These are phyloP conservation scores for Inga leiocalycina DNA, from an alignment of 306 rosid genomes.

Conservation along the genomic window DNA sequence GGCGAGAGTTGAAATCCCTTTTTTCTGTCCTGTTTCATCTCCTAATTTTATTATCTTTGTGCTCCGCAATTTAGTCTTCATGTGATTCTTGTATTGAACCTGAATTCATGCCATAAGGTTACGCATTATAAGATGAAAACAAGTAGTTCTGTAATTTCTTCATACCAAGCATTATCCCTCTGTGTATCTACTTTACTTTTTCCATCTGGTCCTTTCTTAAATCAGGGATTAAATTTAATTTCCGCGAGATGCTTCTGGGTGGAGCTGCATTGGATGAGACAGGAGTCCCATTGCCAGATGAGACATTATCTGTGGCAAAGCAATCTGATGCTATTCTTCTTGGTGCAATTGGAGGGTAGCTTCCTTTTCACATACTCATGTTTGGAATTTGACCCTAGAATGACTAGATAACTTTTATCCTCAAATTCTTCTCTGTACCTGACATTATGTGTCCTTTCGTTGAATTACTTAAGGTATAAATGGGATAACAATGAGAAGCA, in stretches of 20 bases:
- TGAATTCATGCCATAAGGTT: neutral
- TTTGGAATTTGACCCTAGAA: slow-evolving; percentile 10
- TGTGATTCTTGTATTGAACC: neutral
- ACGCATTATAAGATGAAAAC: neutral
- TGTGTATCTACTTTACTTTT: neutral
- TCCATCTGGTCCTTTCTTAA: neutral
- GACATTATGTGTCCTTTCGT: neutral
- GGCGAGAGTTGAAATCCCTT: neutral
- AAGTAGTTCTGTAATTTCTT: neutral
- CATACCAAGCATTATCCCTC: neutral
- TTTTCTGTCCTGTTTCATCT: neutral
- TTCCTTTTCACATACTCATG: neutral
- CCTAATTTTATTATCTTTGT: neutral
- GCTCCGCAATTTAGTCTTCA: neutral
- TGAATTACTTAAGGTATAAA: slow-evolving; percentile 56
- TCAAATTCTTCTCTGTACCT: neutral
- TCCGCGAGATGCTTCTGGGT: slow-evolving; percentile 76
- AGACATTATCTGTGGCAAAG: slow-evolving; percentile 68
- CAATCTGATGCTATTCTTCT: slow-evolving; percentile 84
- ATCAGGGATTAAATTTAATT: slow-evolving; percentile 69
- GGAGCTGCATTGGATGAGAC: slow-evolving; percentile 90
- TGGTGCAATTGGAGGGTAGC: slow-evolving; percentile 91
- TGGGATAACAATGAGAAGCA: slow-evolving; percentile 82
- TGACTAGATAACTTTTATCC: neutral
- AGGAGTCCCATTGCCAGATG: slow-evolving; percentile 85